Conservation (phyloP, 2,329 filamentous ascomycete species). For the Ascochyta pisi region DNA sequence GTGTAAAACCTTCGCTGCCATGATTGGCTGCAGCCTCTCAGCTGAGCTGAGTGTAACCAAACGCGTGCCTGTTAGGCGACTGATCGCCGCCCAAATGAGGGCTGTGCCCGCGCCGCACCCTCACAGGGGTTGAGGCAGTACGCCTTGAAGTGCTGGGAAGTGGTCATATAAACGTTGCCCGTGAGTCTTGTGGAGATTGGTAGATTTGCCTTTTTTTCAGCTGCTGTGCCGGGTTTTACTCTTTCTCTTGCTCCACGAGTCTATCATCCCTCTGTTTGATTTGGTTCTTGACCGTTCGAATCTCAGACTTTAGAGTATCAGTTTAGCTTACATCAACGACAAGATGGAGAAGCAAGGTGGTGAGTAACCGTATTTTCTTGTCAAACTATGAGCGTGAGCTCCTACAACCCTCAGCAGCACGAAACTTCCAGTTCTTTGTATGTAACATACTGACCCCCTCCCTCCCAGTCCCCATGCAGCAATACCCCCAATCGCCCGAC, state of each 20-base stretch:
- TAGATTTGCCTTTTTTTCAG: not conserved
- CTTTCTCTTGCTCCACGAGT: no score
- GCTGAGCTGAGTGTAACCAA: slow-evolving; percentile 5
- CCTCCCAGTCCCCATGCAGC: slow-evolving; percentile 46
- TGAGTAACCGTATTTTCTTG: slow-evolving; percentile 23
- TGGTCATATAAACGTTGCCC: slow-evolving; percentile 8
- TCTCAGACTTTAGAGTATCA: not conserved
- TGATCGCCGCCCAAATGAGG: slow-evolving; percentile 23
- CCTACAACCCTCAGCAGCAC: not conserved
- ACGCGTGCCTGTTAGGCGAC: slow-evolving; percentile 1
- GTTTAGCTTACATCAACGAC: not conserved
- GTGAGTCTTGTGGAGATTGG: slow-evolving; percentile 15
- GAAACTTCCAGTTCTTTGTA: not conserved
- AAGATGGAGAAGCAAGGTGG: slow-evolving; percentile 48
- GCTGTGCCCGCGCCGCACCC: slow-evolving; percentile 27
- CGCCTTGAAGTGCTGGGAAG: slow-evolving; percentile 19
- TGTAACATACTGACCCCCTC: slow-evolving; percentile 18
- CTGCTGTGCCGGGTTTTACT: not conserved
- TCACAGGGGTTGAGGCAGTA: slow-evolving; percentile 16
- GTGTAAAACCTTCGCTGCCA: slow-evolving; percentile 1
- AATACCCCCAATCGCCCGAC: slow-evolving; percentile 45
- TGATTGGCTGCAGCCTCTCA: not conserved
- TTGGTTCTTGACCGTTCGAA: not conserved
- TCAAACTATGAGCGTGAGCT: not conserved
- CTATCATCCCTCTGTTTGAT: not conserved